These are phyloP conservation scores for Vachellia collinsii DNA, from an alignment of 306 rosid species.

Conservation along the genomic window DNA sequence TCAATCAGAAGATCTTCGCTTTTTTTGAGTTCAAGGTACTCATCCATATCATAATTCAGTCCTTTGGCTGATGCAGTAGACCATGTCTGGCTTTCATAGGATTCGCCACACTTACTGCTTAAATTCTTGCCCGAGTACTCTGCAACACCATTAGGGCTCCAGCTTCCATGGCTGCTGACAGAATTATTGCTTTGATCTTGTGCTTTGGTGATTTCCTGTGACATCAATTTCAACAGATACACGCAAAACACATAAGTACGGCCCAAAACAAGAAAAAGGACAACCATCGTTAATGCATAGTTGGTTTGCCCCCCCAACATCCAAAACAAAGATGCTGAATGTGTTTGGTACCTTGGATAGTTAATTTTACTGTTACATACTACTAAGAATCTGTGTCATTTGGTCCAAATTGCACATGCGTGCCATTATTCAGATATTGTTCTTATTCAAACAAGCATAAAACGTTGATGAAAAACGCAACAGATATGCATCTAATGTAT, in stretches of 20 bases:
- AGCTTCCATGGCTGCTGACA: conserved; percentile 85
- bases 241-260: neutral
- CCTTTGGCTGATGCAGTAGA: conserved; percentile 48
- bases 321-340: neutral
- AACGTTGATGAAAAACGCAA: neutral
- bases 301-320: conserved; percentile 17
- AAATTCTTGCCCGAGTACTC: conserved; percentile 53
- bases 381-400: conserved; percentile 4
- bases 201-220: conserved; percentile 47
- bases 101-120: conserved; percentile 47
- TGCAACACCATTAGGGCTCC: conserved; percentile 68
- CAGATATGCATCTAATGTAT: conserved; percentile 11
- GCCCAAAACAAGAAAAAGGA: neutral
- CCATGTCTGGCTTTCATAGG: conserved; percentile 40
- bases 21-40: conserved; percentile 64
- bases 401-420: neutral
- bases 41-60: conserved; percentile 60
- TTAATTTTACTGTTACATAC: neutral
- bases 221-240: conserved; percentile 32
- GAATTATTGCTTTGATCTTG: conserved; percentile 55
- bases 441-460: neutral
- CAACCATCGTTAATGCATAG: neutral
- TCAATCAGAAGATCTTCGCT: conserved; percentile 67
- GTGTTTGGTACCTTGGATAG: neutral
- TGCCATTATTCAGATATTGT: neutral